A percentile compares a stretch with the other conserved stretches of the same genome.
These are phyloP conservation scores for Pyrus communis DNA, from an alignment of 306 rosid genomes.

Conservation along the genomic window DNA sequence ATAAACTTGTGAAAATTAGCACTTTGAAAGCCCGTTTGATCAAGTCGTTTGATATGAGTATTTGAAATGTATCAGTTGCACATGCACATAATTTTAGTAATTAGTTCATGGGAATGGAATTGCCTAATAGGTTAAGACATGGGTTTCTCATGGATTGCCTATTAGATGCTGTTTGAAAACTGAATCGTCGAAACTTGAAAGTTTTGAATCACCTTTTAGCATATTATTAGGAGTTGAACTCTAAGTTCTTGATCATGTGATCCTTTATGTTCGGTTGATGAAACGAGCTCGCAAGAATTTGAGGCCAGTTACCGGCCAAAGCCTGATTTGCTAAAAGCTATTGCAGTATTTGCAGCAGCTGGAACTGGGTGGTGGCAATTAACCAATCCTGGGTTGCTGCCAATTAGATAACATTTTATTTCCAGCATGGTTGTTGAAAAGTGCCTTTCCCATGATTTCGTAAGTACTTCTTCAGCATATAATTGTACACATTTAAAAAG, in stretches of 20 bases:
- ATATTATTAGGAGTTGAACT: slow-evolving; percentile 39
- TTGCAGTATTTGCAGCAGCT: slow-evolving; percentile 65
- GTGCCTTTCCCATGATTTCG: slow-evolving; percentile 3
- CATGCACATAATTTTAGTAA: neutral
- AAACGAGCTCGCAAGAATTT: slow-evolving; percentile 58
- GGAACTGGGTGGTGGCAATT: slow-evolving; percentile 71
- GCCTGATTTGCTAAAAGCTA: slow-evolving; percentile 76
- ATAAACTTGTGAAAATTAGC: neutral
- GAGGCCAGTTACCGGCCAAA: slow-evolving; percentile 57
- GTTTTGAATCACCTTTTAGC: slow-evolving; percentile 13
- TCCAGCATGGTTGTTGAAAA: slow-evolving; percentile 5
- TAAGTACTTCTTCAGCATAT: neutral
- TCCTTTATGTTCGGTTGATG: slow-evolving; percentile 75
- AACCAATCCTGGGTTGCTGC: slow-evolving; percentile 94
- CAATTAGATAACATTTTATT: slow-evolving; percentile 56
- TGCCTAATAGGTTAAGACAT: neutral
- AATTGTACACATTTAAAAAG: neutral
- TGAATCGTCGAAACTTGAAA: neutral
- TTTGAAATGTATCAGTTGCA: neutral
- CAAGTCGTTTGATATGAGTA: neutral
- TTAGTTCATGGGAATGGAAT: neutral
- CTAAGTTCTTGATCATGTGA: slow-evolving; percentile 40
- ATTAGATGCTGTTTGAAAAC: neutral
- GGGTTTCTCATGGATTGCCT: neutral
- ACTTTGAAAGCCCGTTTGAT: neutral